Evolutionary conservation across 2,329 filamentous ascomycete genomes (phyloP), one percentile per base, ranked within the genome.

Genomic region (Scorias spongiosa): DNA sequence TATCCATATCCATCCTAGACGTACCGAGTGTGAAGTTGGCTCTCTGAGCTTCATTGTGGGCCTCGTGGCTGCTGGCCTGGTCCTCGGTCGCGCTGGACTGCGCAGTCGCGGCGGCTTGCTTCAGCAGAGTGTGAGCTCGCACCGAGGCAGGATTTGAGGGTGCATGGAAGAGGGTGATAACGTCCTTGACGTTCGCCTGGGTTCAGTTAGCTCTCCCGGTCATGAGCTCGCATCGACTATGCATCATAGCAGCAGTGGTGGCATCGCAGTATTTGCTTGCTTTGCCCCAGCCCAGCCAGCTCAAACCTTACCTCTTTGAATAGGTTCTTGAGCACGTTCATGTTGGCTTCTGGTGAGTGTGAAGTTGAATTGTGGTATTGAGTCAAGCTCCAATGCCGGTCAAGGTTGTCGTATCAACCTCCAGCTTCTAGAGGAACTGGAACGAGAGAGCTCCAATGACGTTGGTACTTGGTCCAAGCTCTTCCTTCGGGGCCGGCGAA

Each of bases 131-230:
- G 48, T 81, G 76, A 29, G 82, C 81, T 47, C 81, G 78, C 42
- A 76, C 70, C 2, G 88, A 95, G 50, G 81, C 72, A 17, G 81
- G 75, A 43, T 76, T 75, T 55, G 72, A 74, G 46, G 89, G 76
- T 64, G 84, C 84, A 75, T 95, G 88, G 73, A 96, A 98, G 70
- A 98, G 80, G 48, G 89, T 96, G 61, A 96, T 78, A 53, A 93
- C 84, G 70, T 96, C 88, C 57, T 70, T 70, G 49, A 64, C 62
- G 53, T 66, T 67, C 41, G 63, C 58, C 68, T 67, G 15, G n/a
- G 29, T 41, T 17, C 11, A 26, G 11, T 6, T 15, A 37, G 38
- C 18, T 5, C 2, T 30, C 39, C 10, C 15, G 32, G 34, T 12
- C 10, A 11, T 41, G 11, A 10, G 11, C 32, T 10, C n/a, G 10